A percentile compares a stretch with the other conserved stretches of the same genome.
phyloP scores from a whole-genome alignment of 805 yeast genomes.

The Sugiyamaella chiloensis region DNA sequence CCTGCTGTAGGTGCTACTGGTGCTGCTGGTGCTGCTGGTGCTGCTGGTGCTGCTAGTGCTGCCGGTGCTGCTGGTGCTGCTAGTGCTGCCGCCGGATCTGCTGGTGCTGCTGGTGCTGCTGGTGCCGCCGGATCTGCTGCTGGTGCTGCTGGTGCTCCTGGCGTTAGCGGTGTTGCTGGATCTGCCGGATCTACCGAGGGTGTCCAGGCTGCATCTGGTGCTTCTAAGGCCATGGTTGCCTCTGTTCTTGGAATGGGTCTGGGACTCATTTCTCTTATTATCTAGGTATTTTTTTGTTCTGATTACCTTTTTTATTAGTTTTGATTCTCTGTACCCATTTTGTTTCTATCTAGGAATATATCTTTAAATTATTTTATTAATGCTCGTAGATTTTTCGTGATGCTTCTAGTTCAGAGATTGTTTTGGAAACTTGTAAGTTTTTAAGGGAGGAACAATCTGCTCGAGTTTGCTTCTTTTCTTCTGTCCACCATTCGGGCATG shows the following conservation, averaged over 20 bases:
- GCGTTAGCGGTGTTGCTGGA: no score
- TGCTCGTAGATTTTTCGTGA: constrained; percentile 1
- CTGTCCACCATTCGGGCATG: constrained; percentile 52
- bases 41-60: no score
- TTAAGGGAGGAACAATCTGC: constrained; percentile 6
- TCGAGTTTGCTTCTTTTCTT: constrained; percentile 30
- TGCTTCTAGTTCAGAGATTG: not conserved
- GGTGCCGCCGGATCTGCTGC: no score
- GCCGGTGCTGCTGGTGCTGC: constrained; percentile 2
- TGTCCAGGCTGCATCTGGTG: not conserved
- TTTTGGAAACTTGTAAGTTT: constrained; percentile 1
- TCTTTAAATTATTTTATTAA: no score
- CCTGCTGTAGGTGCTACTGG: no score
- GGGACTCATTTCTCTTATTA: not conserved
- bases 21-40: no score
- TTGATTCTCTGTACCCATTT: no score
- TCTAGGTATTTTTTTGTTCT: not conserved
- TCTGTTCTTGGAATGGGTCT: not conserved
- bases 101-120: no score
- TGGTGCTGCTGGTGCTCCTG: constrained; percentile 13
- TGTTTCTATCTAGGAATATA: no score
- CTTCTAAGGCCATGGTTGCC: not conserved
- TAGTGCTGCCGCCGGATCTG: constrained; percentile 2
- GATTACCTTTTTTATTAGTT: not conserved
- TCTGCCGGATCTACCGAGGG: not conserved